phyloP scores from a whole-genome alignment of 176 grass and related monocot species.

The Aegilops longissima region DNA sequence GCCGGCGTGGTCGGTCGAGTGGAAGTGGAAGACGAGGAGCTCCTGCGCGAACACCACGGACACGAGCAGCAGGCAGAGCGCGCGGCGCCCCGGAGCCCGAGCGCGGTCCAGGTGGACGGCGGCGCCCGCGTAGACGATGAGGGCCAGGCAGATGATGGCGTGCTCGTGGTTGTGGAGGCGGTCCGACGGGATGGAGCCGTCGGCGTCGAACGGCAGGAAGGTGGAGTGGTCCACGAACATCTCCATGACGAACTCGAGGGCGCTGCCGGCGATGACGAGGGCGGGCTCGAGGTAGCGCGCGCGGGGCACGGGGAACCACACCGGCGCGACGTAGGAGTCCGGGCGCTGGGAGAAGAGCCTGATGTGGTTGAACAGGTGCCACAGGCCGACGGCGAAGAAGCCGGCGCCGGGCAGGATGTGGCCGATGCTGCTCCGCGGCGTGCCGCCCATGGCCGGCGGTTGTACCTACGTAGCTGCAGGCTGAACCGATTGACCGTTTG shows the following conservation, averaged over 20 bases:
- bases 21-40: conserved; percentile 67
- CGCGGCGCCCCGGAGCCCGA: not conserved
- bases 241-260: conserved; percentile 48
- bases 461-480: too few relatives aligned
- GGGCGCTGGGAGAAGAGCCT: conserved; percentile 49
- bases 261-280: conserved; percentile 54
- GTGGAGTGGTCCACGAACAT: conserved; percentile 56
- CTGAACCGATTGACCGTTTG: not conserved
- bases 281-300: conserved; percentile 58
- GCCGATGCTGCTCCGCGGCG: conserved; percentile 55
- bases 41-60: conserved; percentile 57
- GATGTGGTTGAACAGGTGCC: conserved; percentile 70
- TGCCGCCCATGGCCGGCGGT: conserved; percentile 25
- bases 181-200: conserved; percentile 59
- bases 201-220: conserved; percentile 55
- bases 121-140: conserved; percentile 48
- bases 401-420: conserved; percentile 65
- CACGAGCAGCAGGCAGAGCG: conserved; percentile 40
- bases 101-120: conserved; percentile 61
- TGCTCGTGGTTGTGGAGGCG: conserved; percentile 80
- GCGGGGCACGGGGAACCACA: conserved; percentile 52
- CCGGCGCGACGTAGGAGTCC: conserved; percentile 51
- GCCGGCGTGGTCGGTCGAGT: conserved; percentile 68
- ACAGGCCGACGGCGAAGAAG: conserved; percentile 58
- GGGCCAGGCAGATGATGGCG: conserved; percentile 50